phyloP scores from a whole-genome alignment of 2,329 filamentous ascomycete species.

The Diaporthe vexans region DNA sequence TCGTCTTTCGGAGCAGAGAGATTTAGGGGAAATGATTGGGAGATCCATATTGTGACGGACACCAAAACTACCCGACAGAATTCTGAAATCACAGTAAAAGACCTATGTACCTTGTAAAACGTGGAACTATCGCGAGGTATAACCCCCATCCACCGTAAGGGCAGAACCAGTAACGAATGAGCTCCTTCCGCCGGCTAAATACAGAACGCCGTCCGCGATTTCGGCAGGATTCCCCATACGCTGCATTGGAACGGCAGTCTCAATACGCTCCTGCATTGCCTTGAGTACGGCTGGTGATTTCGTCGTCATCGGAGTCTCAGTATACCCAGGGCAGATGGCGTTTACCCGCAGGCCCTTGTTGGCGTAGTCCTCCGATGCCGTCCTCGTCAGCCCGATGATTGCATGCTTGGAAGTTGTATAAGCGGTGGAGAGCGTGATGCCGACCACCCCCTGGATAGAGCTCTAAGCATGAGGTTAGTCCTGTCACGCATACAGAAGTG shows the following conservation, averaged over 20 bases:
- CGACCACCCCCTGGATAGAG: slow-evolving; percentile 54
- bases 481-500: too few relatives aligned
- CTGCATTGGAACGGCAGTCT: slow-evolving; percentile 17
- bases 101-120: too few relatives aligned
- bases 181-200: slow-evolving; percentile 50
- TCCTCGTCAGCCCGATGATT: slow-evolving; percentile 54
- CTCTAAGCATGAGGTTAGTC: slow-evolving; percentile 22
- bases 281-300: slow-evolving; percentile 7
- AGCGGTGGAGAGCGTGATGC: slow-evolving; percentile 50
- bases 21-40: too few relatives aligned
- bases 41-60: too few relatives aligned
- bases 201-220: slow-evolving; percentile 74
- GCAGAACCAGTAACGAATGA: slow-evolving; percentile 14
- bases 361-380: slow-evolving; percentile 58
- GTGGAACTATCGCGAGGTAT: neutral
- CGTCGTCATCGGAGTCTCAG: slow-evolving; percentile 48
- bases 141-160: slow-evolving; percentile 21
- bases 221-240: slow-evolving; percentile 38
- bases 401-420: slow-evolving; percentile 53
- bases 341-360: slow-evolving; percentile 56
- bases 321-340: slow-evolving; percentile 51
- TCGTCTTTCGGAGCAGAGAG: too few relatives aligned
- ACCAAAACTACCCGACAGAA: too few relatives aligned
- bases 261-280: slow-evolving; percentile 25
- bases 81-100: neutral